Evolutionary conservation across 257 asterid species (phyloP).

Genomic region (Prunella vulgaris): DNA sequence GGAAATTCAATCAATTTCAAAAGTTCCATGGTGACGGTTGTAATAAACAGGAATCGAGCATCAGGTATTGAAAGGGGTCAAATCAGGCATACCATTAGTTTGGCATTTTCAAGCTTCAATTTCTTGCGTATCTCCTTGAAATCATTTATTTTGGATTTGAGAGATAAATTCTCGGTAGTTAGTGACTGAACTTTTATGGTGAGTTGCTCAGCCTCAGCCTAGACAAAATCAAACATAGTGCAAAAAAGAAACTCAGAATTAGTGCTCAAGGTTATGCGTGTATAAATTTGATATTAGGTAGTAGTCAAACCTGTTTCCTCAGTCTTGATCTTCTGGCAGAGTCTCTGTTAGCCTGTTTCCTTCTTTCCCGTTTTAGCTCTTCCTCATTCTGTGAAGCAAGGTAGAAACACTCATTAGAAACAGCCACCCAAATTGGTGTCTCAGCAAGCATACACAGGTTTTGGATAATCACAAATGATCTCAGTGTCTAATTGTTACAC

Average conservation of each 20-base stretch:
- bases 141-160: constrained; percentile 62
- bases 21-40: not conserved
- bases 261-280: not conserved
- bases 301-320: constrained; percentile 71
- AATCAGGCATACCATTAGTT: constrained; percentile 45
- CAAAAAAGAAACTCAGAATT: not conserved
- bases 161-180: constrained; percentile 53
- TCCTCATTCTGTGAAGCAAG: constrained; percentile 49
- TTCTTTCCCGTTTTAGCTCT: constrained; percentile 75
- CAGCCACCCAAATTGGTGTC: not conserved
- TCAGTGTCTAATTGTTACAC: not conserved
- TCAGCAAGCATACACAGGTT: not conserved
- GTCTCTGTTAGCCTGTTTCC: constrained; percentile 95
- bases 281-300: not conserved
- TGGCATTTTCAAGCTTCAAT: constrained; percentile 64
- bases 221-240: not conserved
- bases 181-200: constrained; percentile 58
- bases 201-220: constrained; percentile 92
- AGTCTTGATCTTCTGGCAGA: constrained; percentile 97
- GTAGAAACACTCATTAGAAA: not conserved
- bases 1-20: constrained; percentile 8
- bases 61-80: not conserved
- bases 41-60: not conserved
- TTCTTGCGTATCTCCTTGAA: constrained; percentile 47
- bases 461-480: not conserved